Evolutionary conservation across 371 early-diverging fungal genomes (phyloP).

Genomic region (Actinomortierella ambigua): DNA sequence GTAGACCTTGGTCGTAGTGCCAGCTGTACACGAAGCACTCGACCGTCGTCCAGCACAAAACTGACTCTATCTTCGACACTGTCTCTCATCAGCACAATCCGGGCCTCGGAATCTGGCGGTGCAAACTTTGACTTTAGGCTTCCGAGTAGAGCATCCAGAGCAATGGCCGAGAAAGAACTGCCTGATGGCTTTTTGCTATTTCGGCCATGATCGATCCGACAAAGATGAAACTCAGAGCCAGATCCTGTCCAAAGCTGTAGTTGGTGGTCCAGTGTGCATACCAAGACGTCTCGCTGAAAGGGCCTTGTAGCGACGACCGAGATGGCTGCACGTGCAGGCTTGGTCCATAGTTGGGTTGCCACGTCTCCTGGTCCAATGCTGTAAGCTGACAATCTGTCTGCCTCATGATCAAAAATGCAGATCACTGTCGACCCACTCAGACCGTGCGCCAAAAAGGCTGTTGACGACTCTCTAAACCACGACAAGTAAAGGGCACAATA

Average conservation of each 20-base stretch:
- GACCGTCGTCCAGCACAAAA: slow-evolving; percentile 32
- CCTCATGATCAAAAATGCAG: slow-evolving; percentile 46
- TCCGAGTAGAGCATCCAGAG: background rate
- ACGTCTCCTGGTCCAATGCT: slow-evolving; percentile 16
- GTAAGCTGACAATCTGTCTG: slow-evolving; percentile 21
- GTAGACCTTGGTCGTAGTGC: slow-evolving; percentile 46
- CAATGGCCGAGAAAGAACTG: slow-evolving; percentile 1
- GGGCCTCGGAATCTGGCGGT: background rate
- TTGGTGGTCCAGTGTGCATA: slow-evolving; percentile 19
- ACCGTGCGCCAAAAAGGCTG: slow-evolving; percentile 39
- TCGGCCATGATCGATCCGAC: slow-evolving; percentile 13
- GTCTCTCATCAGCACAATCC: slow-evolving; percentile 47
- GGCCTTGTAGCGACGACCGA: slow-evolving; percentile 53
- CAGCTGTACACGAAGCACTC: slow-evolving; percentile 45
- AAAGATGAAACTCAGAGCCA: slow-evolving; percentile 21
- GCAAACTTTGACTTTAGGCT: slow-evolving; percentile 11
- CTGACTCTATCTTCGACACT: slow-evolving; percentile 54
- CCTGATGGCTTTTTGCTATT: slow-evolving; percentile 1
- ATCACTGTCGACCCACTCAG: slow-evolving; percentile 40
- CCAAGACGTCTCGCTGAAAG: slow-evolving; percentile 46
- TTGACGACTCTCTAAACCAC: slow-evolving; percentile 5
- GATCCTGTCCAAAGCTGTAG: slow-evolving; percentile 50
- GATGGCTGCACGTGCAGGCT: slow-evolving; percentile 45
- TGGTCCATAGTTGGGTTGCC: slow-evolving; percentile 30
- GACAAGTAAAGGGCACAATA: background rate